These are phyloP conservation scores for Acacia concinna DNA, from an alignment of 331 rosid species.

Conservation along the genomic window DNA sequence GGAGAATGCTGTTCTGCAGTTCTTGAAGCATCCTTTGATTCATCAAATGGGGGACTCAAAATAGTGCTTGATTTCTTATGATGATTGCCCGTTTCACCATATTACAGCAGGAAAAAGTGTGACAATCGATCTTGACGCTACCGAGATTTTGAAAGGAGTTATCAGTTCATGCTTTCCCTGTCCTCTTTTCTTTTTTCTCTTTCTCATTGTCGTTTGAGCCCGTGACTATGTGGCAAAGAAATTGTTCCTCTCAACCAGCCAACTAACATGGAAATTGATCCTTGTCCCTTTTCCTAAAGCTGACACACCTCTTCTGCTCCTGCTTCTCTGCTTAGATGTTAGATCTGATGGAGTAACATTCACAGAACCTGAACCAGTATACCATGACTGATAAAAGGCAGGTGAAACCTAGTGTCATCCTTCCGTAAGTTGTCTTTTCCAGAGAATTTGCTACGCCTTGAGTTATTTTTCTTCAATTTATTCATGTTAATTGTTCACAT, in stretches of 20 bases:
- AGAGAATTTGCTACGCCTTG: not conserved
- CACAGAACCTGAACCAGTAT: not conserved
- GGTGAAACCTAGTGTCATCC: not conserved
- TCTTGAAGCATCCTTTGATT: slow-evolving; percentile 65
- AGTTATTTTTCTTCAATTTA: not conserved
- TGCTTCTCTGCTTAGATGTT: not conserved
- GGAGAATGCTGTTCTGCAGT: slow-evolving; percentile 44
- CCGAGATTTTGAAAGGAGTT: not conserved
- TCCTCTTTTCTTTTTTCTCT: not conserved
- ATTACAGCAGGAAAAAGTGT: not conserved
- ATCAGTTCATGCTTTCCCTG: not conserved
- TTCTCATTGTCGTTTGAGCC: too few species aligned
- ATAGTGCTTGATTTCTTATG: slow-evolving; percentile 43
- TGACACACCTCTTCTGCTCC: not conserved
- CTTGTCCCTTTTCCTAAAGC: not conserved
- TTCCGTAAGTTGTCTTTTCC: not conserved
- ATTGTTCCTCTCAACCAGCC: too few species aligned
- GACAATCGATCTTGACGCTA: not conserved
- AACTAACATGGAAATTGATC: too few species aligned
- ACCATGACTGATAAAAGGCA: not conserved
- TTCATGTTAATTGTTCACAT: not conserved
- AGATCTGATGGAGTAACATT: not conserved
- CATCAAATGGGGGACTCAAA: slow-evolving; percentile 61
- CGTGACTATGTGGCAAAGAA: too few species aligned
- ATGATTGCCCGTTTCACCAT: slow-evolving; percentile 18